Evolutionary conservation across 2,329 filamentous ascomycete genomes (phyloP).

Genomic region (Drechslerella dactyloides): DNA sequence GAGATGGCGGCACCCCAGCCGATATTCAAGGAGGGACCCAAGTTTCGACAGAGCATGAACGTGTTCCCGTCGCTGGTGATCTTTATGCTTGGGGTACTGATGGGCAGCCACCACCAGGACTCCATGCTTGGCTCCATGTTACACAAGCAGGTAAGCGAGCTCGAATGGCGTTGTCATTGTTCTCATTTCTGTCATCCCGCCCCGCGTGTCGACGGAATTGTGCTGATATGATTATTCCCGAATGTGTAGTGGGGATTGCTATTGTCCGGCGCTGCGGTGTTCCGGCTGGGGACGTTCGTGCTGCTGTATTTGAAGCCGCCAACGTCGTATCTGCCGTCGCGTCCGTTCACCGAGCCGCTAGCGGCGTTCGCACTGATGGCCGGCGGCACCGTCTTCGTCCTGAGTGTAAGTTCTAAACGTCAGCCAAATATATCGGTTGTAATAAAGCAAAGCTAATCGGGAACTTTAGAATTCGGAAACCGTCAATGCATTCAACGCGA

Average conservation of each 20-base stretch:
- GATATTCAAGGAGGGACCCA: constrained; percentile 60
- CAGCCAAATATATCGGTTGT: too few relatives aligned
- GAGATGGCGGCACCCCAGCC: constrained; percentile 57
- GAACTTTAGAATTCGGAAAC: constrained; percentile 73
- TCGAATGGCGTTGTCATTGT: not conserved
- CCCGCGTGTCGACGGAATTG: constrained; percentile 38
- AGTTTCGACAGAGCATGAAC: constrained; percentile 64
- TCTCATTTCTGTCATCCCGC: constrained; percentile 7
- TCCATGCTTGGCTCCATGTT: constrained; percentile 89
- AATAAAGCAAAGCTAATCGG: constrained; percentile 6
- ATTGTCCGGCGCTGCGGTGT: constrained; percentile 78
- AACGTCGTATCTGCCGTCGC: constrained; percentile 76
- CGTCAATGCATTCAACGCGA: constrained; percentile 65
- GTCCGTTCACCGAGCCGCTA: constrained; percentile 89
- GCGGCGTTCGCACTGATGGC: constrained; percentile 83
- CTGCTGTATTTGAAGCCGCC: constrained; percentile 80
- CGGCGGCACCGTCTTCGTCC: constrained; percentile 90
- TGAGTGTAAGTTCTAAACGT: constrained; percentile 71
- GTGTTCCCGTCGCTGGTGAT: constrained; percentile 84
- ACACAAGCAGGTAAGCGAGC: constrained; percentile 67
- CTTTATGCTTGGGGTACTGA: constrained; percentile 87
- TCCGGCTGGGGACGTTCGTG: constrained; percentile 79
- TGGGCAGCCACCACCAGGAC: constrained; percentile 86
- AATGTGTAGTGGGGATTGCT: constrained; percentile 77
- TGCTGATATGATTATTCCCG: constrained; percentile 17